Base-by-base conservation (phyloP, 305 asterid genomes). In the Fraxinus angustifolia region DNA sequence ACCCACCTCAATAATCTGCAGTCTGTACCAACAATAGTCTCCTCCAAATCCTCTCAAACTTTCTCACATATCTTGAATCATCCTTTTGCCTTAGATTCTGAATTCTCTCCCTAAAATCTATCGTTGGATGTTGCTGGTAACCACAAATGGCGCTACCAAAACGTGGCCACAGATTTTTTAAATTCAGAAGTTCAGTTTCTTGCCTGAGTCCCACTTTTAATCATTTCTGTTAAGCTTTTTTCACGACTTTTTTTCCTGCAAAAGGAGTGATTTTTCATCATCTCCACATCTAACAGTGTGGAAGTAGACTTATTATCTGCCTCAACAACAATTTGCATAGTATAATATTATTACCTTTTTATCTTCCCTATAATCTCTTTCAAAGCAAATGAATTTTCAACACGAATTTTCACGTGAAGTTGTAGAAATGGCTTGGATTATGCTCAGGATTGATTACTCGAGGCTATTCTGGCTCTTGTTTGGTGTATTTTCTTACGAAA, bases 391-490 rank as follows among this genome's bases (percentile, higher is more conserved):
- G 98, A 81, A 67, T 72, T 70, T 38, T 76, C 86, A 76, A 71
- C 86, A 82, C 91, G 89, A 85, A 62, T 83, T 75, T 73, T 86
- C 91, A 3, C 86, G 84, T 31, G 82, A 82, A 76, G 89, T 82
- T 42, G 70, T 85, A 71, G 93, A 83, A 62, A 92, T 92, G 93
- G 86, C 86, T 84, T 93, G 96, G 96, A 92, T 92, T 62, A 87
- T 92, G 96, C 90, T 91, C 7, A 85, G 95, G 78, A 92, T 93
- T 50, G 95, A 92, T 83, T 93, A 90, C 90, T 92, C 97, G 0
- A 91, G 94, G 86, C 90, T 92, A 7, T 94, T 90, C 88, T 91
- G 98, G 96, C 84, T 92, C 8, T 79, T 91, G 21, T 89, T 92
- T 74, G 91, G 98, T 23, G 87, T 92, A 75, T 93, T 91, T 78